phyloP scores from a whole-genome alignment of 106 monocot genomes.

The Dendrobium huoshanense region DNA sequence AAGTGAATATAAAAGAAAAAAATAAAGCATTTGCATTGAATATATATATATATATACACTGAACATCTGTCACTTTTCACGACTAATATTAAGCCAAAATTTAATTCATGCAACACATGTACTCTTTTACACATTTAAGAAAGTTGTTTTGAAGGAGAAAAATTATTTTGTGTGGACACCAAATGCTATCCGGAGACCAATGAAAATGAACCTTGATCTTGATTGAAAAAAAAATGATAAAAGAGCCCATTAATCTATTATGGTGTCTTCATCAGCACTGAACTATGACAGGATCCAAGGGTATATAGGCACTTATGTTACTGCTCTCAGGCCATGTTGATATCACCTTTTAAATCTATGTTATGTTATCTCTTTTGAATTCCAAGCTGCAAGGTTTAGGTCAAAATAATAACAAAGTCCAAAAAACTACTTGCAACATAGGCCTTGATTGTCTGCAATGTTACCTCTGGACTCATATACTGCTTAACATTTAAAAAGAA shows the following conservation, averaged over 20 bases:
- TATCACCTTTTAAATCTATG: conserved; percentile 43
- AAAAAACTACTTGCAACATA: conserved; percentile 6
- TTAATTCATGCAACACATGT: too few species aligned
- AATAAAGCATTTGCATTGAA: too few species aligned
- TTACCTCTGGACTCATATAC: background rate
- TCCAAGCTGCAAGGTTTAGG: conserved; percentile 1
- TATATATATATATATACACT: too few species aligned
- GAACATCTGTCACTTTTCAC: too few species aligned
- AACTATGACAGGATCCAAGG: conserved; percentile 59
- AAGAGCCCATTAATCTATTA: background rate
- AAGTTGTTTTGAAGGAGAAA: too few species aligned
- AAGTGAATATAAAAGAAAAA: too few species aligned
- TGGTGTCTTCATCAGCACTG: background rate
- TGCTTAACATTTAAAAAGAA: conserved; percentile 1
- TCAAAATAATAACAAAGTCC: background rate
- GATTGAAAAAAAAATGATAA: background rate
- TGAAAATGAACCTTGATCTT: background rate
- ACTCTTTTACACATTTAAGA: fast-evolving
- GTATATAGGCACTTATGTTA: conserved; percentile 31
- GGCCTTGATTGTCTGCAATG: conserved; percentile 2
- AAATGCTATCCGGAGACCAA: too few species aligned
- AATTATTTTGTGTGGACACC: too few species aligned
- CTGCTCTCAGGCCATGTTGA: conserved; percentile 42
- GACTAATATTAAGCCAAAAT: too few species aligned
- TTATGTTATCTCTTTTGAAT: background rate